These are phyloP conservation scores for Thyridium curvatum DNA, from an alignment of 2,329 filamentous ascomycete genomes.

Conservation along the genomic window DNA sequence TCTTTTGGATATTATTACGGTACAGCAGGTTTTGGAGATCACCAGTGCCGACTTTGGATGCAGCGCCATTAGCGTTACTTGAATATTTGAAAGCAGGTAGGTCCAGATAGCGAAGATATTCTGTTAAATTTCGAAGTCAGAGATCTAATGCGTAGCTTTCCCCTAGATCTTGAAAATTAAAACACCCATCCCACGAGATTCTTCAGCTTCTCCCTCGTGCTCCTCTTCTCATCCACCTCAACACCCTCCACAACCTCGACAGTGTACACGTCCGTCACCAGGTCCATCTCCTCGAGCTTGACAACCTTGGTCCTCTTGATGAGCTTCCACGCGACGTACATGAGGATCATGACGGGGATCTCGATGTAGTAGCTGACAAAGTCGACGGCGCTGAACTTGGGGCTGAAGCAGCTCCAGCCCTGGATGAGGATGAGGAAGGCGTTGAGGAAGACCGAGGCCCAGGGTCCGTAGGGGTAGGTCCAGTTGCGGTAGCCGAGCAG, in stretches of 20 bases:
- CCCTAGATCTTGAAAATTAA: no score
- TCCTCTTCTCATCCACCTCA: no score
- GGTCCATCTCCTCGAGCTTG: conserved; percentile 12
- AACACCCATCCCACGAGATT: no score
- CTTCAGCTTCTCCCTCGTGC: no score
- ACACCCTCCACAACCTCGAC: conserved; percentile 5
- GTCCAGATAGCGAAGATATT: no score
- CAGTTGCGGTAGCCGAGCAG: conserved; percentile 59
- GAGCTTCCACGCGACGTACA: conserved; percentile 49
- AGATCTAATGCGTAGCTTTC: no score
- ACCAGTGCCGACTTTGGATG: no score
- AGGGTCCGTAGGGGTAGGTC: conserved; percentile 59
- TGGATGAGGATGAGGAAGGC: conserved; percentile 55
- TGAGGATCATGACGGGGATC: conserved; percentile 51
- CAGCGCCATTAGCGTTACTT: no score
- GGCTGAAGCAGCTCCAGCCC: conserved; percentile 58
- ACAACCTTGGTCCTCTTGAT: conserved; percentile 12
- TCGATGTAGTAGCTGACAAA: conserved; percentile 62
- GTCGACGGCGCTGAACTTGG: conserved; percentile 47
- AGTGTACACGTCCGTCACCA: conserved; percentile 14
- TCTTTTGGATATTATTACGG: no score
- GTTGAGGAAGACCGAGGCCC: conserved; percentile 50
- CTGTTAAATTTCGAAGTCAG: no score
- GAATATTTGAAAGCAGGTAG: no score
- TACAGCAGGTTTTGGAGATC: no score